These are phyloP conservation scores for Pleurotus ostreatus DNA, from an alignment of 768 basidiomycete genomes.

Conservation along the genomic window DNA sequence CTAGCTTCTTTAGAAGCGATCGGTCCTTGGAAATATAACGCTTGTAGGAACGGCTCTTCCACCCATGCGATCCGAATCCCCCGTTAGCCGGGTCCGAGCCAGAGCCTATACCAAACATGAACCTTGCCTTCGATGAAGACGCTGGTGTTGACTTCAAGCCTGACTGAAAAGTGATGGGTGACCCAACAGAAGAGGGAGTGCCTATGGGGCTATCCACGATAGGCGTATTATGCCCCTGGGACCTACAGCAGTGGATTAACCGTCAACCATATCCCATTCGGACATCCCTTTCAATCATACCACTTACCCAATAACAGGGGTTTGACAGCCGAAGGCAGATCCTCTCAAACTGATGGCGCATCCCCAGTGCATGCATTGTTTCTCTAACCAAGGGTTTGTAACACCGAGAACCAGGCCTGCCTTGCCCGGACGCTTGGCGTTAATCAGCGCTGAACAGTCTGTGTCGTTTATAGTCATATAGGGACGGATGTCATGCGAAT, in stretches of 20 bases:
- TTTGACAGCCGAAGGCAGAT: constrained; percentile 20
- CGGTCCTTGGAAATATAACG: constrained; percentile 85
- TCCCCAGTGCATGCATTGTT: constrained; percentile 80
- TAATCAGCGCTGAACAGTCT: constrained; percentile 74
- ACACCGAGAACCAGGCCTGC: constrained; percentile 76
- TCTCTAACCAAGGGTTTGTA: constrained; percentile 85
- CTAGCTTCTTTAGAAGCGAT: constrained; percentile 64
- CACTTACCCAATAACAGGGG: not conserved
- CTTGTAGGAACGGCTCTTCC: constrained; percentile 76
- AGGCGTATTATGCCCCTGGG: not conserved
- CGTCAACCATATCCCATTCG: not conserved
- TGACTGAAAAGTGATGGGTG: not conserved
- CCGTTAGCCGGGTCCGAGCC: not conserved
- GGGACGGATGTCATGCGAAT: constrained; percentile 81
- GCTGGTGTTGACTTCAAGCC: not conserved
- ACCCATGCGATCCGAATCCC: constrained; percentile 35
- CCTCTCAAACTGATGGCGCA: constrained; percentile 72
- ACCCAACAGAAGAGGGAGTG: not conserved
- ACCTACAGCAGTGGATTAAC: not conserved
- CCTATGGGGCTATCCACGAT: not conserved
- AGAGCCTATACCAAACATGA: constrained; percentile 10
- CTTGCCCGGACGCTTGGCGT: constrained; percentile 69
- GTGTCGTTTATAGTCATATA: constrained; percentile 96
- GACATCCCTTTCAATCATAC: not conserved
- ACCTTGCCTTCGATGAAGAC: constrained; percentile 18